Evolutionary conservation across 495 filamentous ascomycete species (phyloP), one percentile per base, ranked within the genome.

Genomic region (Penicillium herquei): DNA sequence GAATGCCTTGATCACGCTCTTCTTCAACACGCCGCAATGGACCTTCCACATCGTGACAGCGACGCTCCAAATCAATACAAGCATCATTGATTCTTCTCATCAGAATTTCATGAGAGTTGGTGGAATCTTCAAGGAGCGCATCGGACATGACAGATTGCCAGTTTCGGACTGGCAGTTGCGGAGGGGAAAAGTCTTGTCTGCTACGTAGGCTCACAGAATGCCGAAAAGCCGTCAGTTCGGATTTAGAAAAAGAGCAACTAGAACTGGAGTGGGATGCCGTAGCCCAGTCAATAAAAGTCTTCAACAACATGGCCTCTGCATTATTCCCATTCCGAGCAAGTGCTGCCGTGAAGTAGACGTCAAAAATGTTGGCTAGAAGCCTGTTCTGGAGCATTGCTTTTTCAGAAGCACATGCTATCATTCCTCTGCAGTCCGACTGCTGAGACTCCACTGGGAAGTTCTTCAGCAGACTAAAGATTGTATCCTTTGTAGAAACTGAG

Each of bases 51-150:
- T 72, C 68, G 11, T 70, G 66, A 51, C 82, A 85, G 14, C 83
- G 74, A 45, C 69, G 67, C 53, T 86, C 83, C 6, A 85, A 70
- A 43, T 85, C 80, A 14, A 72, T 70, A 57, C 82, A 85, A 14
- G 78, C 69, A 13, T 77, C 70, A 40, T 76, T 76, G 7, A 85
- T 68, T 35, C 72, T 77, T 18, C 70, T 70, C 18, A 84, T 65
- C 26, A 83, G 64, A 21, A 54, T 59, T 12, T 79, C 66, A 11
- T 78, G 70, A 18, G 71, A 69, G 21, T 61, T 53, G 2, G 61
- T 59, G 8, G 75, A 66, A 59, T 68, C 70, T 39, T 64, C 64
- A 34, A 67, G 64, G 17, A 78, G 61, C 1, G 69, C 58, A 12
- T 71, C 63, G 2, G 65, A 59, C 6, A 85, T 51, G 1, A 63